phyloP scores from a whole-genome alignment of 805 yeast species.

The Yueomyces sinensis region DNA sequence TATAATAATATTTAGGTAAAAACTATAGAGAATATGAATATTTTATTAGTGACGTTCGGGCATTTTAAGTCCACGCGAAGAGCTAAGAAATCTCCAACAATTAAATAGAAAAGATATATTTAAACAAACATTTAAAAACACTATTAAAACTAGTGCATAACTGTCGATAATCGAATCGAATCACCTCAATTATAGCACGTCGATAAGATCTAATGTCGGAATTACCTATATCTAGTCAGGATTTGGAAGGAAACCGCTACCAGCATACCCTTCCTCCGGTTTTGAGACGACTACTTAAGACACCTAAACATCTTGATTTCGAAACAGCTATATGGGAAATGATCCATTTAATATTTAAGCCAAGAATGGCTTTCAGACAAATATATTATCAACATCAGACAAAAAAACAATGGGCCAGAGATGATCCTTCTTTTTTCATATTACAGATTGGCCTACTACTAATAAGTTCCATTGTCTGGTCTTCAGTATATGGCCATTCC shows the following conservation, averaged over 20 bases:
- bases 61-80: no score
- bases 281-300: conserved; percentile 41
- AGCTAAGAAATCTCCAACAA: no score
- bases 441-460: conserved; percentile 53
- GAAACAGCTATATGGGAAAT: conserved; percentile 93
- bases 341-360: conserved; percentile 55
- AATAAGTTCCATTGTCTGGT: conserved; percentile 82
- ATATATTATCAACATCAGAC: conserved; percentile 75
- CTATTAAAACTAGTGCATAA: no score
- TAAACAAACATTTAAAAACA: no score
- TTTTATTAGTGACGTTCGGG: no score
- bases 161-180: no score
- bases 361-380: conserved; percentile 70
- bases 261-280: conserved; percentile 20
- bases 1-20: no score
- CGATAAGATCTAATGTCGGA: conserved; percentile 2
- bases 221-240: conserved; percentile 2
- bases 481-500: conserved; percentile 62
- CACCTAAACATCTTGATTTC: conserved; percentile 66
- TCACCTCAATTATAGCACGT: no score
- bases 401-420: conserved; percentile 72
- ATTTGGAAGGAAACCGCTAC: not conserved
- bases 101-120: no score
- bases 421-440: conserved; percentile 81
- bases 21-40: no score